Conservation (phyloP, 208 protist species). For the Vickermania ingenoplastis region DNA sequence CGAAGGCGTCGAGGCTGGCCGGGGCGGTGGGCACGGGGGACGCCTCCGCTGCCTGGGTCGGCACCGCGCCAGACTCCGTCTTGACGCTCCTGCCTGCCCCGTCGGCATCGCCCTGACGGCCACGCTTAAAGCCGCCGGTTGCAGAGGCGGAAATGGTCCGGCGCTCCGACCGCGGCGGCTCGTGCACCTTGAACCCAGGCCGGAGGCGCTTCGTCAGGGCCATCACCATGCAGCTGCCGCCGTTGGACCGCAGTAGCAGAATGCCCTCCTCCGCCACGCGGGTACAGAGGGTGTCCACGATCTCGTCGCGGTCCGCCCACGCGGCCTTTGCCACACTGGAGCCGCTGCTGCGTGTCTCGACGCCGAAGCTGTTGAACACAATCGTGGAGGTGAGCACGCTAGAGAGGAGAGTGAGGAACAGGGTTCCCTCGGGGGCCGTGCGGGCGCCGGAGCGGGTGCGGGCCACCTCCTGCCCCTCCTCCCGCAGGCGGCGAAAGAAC, state of each 20-base stretch:
- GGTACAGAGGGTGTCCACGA: slow-evolving; percentile 46
- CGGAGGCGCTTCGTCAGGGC: slow-evolving; percentile 43
- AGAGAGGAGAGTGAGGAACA: not conserved
- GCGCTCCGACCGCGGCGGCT: slow-evolving; percentile 4
- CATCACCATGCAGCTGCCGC: slow-evolving; percentile 38
- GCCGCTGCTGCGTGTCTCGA: not conserved
- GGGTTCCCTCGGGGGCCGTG: not conserved
- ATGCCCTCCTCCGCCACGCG: slow-evolving; percentile 47
- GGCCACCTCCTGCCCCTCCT: not conserved
- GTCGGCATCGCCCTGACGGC: slow-evolving; percentile 18
- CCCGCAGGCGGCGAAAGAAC: slow-evolving; percentile 9
- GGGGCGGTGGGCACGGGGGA: slow-evolving; percentile 5
- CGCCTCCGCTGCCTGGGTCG: slow-evolving; percentile 5
- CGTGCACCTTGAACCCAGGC: slow-evolving; percentile 16
- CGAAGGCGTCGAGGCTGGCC: slow-evolving; percentile 19
- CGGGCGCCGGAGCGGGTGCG: not conserved
- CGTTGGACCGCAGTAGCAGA: slow-evolving; percentile 44
- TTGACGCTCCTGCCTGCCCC: slow-evolving; percentile 11
- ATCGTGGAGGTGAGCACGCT: not conserved
- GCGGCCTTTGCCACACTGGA: not conserved
- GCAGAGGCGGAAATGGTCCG: not conserved
- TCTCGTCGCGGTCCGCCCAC: not conserved
- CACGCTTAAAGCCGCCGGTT: slow-evolving; percentile 20
- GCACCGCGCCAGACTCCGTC: slow-evolving; percentile 8
- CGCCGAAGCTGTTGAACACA: not conserved